Conservation (phyloP, 2,329 filamentous ascomycete genomes). For the Botryotinia calthae region DNA sequence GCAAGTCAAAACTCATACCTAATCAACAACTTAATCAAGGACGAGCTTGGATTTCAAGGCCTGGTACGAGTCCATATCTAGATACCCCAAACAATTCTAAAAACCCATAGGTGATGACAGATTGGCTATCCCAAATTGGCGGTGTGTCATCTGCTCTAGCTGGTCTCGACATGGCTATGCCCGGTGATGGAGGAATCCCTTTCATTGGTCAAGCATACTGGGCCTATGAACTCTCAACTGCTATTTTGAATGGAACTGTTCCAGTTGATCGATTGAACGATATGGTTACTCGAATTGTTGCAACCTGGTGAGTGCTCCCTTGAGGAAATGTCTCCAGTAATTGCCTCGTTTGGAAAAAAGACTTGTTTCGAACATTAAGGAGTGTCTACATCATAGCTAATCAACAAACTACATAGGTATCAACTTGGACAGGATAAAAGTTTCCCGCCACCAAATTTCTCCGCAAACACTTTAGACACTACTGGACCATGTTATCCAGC, state of each 20-base stretch:
- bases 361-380: not conserved
- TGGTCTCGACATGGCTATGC: conserved; percentile 70
- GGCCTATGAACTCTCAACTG: conserved; percentile 53
- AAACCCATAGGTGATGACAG: conserved; percentile 57
- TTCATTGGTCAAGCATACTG: conserved; percentile 53
- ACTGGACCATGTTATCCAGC: conserved; percentile 57
- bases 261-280: conserved; percentile 56
- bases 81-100: conserved; percentile 10
- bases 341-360: not conserved
- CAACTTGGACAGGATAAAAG: conserved; percentile 57
- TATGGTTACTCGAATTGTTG: conserved; percentile 55
- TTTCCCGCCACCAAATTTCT: conserved; percentile 58
- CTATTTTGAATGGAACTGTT: conserved; percentile 56
- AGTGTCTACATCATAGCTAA: not conserved
- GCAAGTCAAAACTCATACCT: conserved; percentile 66
- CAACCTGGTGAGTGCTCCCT: conserved; percentile 46
- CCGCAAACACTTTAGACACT: conserved; percentile 54
- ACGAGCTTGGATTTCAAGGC: conserved; percentile 71
- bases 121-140: conserved; percentile 64
- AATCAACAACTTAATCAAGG: conserved; percentile 68
- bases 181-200: conserved; percentile 55
- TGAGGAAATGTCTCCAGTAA: not conserved
- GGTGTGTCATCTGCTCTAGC: conserved; percentile 58
- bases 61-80: conserved; percentile 25
- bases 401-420: conserved; percentile 38